Conservation (phyloP, 208 protist genomes). For the Acanthamoeba healyi region DNA sequence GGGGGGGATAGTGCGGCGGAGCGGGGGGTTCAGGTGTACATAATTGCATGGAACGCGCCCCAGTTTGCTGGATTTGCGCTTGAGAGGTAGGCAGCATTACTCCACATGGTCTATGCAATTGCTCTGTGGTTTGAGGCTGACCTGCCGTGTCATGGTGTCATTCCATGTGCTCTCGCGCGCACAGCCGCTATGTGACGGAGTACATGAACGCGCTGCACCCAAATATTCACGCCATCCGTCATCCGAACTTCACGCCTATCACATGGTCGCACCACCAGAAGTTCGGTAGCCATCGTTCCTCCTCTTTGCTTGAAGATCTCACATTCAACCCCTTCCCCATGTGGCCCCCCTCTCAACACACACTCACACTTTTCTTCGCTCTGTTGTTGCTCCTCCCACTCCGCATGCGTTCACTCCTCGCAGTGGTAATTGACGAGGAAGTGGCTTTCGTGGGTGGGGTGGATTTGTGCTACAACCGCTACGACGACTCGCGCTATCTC, state of each 20-base stretch:
- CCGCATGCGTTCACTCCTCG: background rate
- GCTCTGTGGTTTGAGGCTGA: no score
- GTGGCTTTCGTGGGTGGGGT: slow-evolving; percentile 86
- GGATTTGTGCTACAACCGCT: slow-evolving; percentile 84
- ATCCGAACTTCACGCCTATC: slow-evolving; percentile 43
- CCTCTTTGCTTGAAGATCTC: background rate
- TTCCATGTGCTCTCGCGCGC: no score
- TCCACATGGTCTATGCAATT: no score
- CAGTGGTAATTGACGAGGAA: slow-evolving; percentile 83
- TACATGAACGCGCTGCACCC: slow-evolving; percentile 27
- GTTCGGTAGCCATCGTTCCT: background rate
- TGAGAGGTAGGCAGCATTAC: background rate
- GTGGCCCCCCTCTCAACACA: no score
- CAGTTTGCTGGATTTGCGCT: slow-evolving; percentile 33
- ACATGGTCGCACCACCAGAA: slow-evolving; percentile 44
- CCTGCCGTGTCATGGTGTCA: no score
- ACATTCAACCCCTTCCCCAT: background rate
- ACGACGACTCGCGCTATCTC: slow-evolving; percentile 64
- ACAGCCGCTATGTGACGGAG: background rate
- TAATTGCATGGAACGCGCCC: background rate
- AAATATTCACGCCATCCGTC: slow-evolving; percentile 27
- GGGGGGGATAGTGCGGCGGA: background rate
- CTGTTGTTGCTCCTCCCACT: no score
- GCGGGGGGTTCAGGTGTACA: slow-evolving; percentile 7
- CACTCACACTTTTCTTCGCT: background rate